These are phyloP conservation scores for Penicillium fuscoglaucum DNA, from an alignment of 2,329 filamentous ascomycete species.

Conservation along the genomic window DNA sequence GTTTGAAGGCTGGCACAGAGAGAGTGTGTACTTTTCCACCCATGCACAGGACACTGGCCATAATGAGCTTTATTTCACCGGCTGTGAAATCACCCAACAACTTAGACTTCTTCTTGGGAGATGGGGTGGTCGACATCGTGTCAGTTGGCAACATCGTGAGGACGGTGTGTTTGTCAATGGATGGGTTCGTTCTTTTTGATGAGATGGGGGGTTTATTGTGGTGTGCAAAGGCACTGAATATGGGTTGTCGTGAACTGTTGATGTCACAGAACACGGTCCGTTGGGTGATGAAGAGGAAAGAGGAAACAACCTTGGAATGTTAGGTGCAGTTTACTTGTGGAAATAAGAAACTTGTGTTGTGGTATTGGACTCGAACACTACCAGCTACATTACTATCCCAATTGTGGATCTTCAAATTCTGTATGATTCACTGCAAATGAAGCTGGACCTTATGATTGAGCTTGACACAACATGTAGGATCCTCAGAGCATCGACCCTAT, in stretches of 20 bases:
- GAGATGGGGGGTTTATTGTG: background rate
- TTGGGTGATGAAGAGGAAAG: background rate
- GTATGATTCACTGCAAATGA: background rate
- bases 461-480: background rate
- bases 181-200: background rate
- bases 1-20: background rate
- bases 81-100: background rate
- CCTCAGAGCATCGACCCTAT: background rate
- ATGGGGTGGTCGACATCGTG: background rate
- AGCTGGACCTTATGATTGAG: background rate
- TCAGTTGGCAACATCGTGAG: background rate
- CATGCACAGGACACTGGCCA: background rate
- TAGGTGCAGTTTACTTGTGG: background rate
- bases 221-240: background rate
- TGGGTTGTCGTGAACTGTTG: background rate
- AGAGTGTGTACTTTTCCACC: background rate
- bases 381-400: background rate
- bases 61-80: background rate
- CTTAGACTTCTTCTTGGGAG: background rate
- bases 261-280: too few species aligned
- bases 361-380: background rate
- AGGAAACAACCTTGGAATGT: background rate
- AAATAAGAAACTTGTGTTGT: background rate
- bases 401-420: background rate
- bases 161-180: background rate